phyloP scores from a whole-genome alignment of 2,329 filamentous ascomycete species.

The Alternaria triticina region DNA sequence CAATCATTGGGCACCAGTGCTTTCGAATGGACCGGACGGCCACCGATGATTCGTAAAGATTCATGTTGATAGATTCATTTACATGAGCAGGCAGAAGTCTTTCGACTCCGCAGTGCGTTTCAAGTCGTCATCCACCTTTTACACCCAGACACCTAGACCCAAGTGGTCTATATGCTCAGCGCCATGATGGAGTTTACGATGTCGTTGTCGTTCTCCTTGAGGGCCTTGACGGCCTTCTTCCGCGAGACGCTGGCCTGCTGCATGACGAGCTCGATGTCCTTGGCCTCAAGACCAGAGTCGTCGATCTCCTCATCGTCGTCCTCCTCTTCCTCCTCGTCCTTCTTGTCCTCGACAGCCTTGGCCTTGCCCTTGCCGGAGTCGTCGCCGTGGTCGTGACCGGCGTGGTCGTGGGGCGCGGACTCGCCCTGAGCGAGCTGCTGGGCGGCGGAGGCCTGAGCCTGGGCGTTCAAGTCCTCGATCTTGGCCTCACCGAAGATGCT shows the following conservation, averaged over 20 bases:
- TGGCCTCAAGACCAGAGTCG: constrained; percentile 91
- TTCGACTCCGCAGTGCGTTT: constrained; percentile 19
- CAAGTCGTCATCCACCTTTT: constrained; percentile 22
- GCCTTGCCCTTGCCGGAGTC: constrained; percentile 70
- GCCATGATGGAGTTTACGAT: constrained; percentile 99
- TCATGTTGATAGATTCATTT: constrained; percentile 37
- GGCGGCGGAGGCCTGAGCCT: constrained; percentile 93
- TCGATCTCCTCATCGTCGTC: constrained; percentile 95
- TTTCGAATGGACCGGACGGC: not conserved
- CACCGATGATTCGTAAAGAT: constrained; percentile 14
- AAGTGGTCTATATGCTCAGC: constrained; percentile 62
- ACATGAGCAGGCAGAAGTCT: constrained; percentile 23
- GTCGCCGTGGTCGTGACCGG: constrained; percentile 75
- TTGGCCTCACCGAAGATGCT: constrained; percentile 99
- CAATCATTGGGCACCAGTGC: not conserved
- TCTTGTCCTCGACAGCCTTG: constrained; percentile 69
- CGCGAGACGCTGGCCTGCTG: constrained; percentile 94
- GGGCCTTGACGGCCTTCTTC: constrained; percentile 98
- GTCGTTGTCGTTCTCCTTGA: constrained; percentile 99
- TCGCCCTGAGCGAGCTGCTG: constrained; percentile 87
- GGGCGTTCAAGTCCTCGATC: constrained; percentile 99
- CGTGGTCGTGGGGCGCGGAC: constrained; percentile 68
- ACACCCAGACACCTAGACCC: constrained; percentile 13
- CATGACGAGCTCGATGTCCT: constrained; percentile 99
- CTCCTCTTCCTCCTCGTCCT: constrained; percentile 61